Conservation (phyloP, 441 rosid genomes). For the Iberis amara region DNA sequence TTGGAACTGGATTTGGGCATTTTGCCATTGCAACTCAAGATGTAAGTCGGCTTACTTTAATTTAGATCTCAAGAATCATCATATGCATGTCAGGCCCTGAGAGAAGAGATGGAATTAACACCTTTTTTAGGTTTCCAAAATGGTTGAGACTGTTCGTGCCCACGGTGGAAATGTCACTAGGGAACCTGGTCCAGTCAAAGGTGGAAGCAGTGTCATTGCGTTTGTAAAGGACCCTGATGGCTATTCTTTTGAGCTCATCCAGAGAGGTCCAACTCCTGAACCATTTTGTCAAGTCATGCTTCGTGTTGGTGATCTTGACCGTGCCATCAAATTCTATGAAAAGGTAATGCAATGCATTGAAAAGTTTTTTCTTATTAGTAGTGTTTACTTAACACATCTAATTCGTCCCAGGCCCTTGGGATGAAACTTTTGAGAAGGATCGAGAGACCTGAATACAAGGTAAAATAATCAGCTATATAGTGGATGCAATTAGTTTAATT, state of each 20-base stretch:
- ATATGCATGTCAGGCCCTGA: conserved; percentile 14
- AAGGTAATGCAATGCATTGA: conserved; percentile 15
- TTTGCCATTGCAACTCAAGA: conserved; percentile 83
- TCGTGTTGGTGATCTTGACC: conserved; percentile 85
- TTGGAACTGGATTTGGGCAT: conserved; percentile 96
- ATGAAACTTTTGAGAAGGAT: conserved; percentile 68
- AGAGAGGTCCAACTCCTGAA: conserved; percentile 82
- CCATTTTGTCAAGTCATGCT: conserved; percentile 97
- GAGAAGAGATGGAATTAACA: conserved; percentile 1
- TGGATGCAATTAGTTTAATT: background rate
- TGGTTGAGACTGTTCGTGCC: conserved; percentile 74
- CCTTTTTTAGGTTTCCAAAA: conserved; percentile 57
- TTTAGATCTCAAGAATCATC: conserved; percentile 3
- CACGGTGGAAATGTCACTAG: conserved; percentile 71
- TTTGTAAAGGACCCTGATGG: conserved; percentile 99
- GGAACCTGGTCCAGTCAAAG: conserved; percentile 97
- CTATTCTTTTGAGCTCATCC: conserved; percentile 78
- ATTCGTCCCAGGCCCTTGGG: conserved; percentile 69
- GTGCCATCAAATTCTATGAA: conserved; percentile 72
- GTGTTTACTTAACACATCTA: background rate
- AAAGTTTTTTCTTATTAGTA: background rate
- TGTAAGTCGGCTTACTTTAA: conserved; percentile 39
- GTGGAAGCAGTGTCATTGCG: conserved; percentile 66
- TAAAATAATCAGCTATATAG: conserved; percentile 26
- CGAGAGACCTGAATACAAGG: conserved; percentile 86